These are phyloP conservation scores for Sutorius australiensis DNA, from an alignment of 768 basidiomycete genomes.

Conservation along the genomic window DNA sequence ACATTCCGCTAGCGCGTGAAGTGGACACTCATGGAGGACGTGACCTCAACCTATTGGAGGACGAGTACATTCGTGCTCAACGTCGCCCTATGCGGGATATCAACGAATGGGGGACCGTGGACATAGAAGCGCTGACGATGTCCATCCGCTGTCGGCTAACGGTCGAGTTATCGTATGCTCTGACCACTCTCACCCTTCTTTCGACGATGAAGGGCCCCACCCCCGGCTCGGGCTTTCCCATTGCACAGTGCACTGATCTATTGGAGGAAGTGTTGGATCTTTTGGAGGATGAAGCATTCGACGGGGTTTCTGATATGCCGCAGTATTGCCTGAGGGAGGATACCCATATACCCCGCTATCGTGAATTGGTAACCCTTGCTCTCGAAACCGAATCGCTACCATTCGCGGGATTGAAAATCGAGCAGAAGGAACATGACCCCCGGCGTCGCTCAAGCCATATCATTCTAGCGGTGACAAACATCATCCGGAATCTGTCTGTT, in stretches of 20 bases:
- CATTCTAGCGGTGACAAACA: slow-evolving; percentile 66
- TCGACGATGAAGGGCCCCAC: slow-evolving; percentile 70
- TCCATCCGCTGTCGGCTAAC: slow-evolving; percentile 82
- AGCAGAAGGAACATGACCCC: slow-evolving; percentile 51
- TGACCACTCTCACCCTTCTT: slow-evolving; percentile 82
- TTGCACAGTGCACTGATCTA: slow-evolving; percentile 72
- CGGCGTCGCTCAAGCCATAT: slow-evolving; percentile 61
- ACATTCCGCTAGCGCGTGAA: slow-evolving; percentile 75
- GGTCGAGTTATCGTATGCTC: slow-evolving; percentile 82
- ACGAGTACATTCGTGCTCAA: slow-evolving; percentile 51
- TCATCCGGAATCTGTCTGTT: slow-evolving; percentile 84
- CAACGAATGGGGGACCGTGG: slow-evolving; percentile 84
- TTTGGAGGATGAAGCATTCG: slow-evolving; percentile 78
- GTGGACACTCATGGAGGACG: slow-evolving; percentile 77
- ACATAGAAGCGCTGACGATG: slow-evolving; percentile 93
- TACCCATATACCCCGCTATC: slow-evolving; percentile 54
- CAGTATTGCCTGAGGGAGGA: slow-evolving; percentile 28
- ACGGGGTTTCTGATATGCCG: slow-evolving; percentile 35
- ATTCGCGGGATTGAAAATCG: slow-evolving; percentile 51
- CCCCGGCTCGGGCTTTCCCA: slow-evolving; percentile 60
- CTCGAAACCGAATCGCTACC: slow-evolving; percentile 55
- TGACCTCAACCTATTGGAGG: slow-evolving; percentile 64
- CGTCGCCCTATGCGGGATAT: slow-evolving; percentile 64
- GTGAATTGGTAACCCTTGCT: slow-evolving; percentile 56
- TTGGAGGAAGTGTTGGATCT: slow-evolving; percentile 86